Evolutionary conservation across 192 early-diverging fungal genomes (phyloP), one percentile per base, ranked within the genome.

Genomic region (Coemansia sp.): DNA sequence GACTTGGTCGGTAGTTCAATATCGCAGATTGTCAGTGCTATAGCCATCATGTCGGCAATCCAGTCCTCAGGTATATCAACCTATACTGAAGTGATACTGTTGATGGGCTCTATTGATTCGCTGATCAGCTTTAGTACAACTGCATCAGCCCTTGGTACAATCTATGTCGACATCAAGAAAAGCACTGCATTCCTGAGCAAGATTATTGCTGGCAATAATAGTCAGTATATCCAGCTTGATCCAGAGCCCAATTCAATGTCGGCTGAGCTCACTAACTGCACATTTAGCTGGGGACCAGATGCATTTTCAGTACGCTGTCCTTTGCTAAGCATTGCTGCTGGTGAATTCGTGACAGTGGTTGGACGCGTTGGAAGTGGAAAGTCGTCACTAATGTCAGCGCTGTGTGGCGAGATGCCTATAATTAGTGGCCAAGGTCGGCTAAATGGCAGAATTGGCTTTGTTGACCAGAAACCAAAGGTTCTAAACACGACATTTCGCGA

Each of bases 361-460:
- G 93, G 94, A 4, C 79, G 93, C 0, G 87, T 91, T 19, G 93
- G 93, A 19, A 86, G 90, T 11, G 89, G 90, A 3, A 92, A 91
- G 55, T 80, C 76, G 17, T 85, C 83, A 50, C 76, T 93, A 59
- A 68, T 93, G 12, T 69, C 72, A 0, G 75, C 88, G 0, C 69
- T 93, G 6, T 91, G 93, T 62, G 84, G 91, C 10, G 95, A 98
- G 75, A 96, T 94, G 90, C 88, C 90, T 35, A 82, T 88, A 61
- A 53, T 80, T 3, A 61, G 61, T 19, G 93, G 93, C 6, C 71
- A 82, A 5, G 92, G 94, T 2, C 72, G 66, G 25, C 51, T 95
- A 6, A 74, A 85, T 43, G 93, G 93, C 1, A 67, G 72, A 9
- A 73, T 80, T 19, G 74, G 76, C 31, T 83, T 75, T 23, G 72